Conservation (phyloP, 306 rosid species). For the Nissolia schottii region DNA sequence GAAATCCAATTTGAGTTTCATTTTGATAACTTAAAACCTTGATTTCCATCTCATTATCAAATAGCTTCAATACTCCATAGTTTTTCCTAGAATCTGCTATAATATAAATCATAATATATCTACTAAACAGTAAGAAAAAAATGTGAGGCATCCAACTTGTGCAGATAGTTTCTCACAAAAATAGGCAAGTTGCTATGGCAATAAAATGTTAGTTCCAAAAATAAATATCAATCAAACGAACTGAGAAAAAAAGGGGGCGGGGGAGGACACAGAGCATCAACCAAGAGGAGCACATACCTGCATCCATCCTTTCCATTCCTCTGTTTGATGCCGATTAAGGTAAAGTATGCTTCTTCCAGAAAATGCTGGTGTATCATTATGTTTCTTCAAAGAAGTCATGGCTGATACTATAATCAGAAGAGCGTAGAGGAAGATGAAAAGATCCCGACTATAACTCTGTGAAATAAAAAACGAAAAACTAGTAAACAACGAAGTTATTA, state of each 20-base stretch:
- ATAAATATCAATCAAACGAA: not conserved
- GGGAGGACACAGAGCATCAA: too few species aligned
- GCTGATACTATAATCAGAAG: conserved; percentile 89
- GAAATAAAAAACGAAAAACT: conserved; percentile 19
- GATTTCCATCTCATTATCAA: conserved; percentile 19
- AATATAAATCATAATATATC: conserved; percentile 18
- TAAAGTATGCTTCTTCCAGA: conserved; percentile 81
- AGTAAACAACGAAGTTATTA: conserved; percentile 11
- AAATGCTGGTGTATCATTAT: conserved; percentile 66
- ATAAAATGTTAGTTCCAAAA: not conserved
- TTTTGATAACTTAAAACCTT: conserved; percentile 17
- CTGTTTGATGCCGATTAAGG: conserved; percentile 97
- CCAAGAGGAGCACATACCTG: conserved; percentile 65
- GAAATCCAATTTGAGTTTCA: not conserved
- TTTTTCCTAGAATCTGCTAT: conserved; percentile 10
- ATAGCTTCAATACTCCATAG: conserved; percentile 9
- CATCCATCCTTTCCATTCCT: conserved; percentile 99
- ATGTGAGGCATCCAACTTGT: not conserved
- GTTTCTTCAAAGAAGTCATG: conserved; percentile 93
- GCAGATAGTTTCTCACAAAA: not conserved
- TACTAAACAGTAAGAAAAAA: not conserved
- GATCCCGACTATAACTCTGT: conserved; percentile 93
- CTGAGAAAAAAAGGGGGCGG: too few species aligned
- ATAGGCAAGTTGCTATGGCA: not conserved
- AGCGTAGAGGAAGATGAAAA: conserved; percentile 84